Evolutionary conservation across 805 yeast species (phyloP), one percentile per base, ranked within the genome.

Genomic region (Candida dendrica): DNA sequence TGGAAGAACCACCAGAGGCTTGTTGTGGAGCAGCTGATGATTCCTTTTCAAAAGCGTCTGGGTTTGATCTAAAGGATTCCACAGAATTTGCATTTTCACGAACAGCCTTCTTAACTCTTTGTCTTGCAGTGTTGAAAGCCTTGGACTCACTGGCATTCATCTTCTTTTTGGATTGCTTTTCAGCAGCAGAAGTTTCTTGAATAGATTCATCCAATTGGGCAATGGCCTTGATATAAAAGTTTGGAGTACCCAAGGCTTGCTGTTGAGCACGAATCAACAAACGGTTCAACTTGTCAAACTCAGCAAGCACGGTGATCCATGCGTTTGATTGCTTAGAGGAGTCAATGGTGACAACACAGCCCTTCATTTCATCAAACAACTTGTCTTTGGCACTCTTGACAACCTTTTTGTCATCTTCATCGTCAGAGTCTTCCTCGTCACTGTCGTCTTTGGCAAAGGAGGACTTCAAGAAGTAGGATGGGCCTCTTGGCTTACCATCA

Each of bases 311-410:
- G 34, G 74, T 68, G 42, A 80, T 73, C 96, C 96, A 91, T 65
- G 86, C 91, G 56, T 77, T 78, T 50, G 75, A 74, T 64, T 76
- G 74, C 55, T 78, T 79, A 39, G 81, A 79, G 45, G 74, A 73
- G 57, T 82, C 89, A 55, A 89, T 77, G 40, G 77, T 72, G 55
- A 78, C 81, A 52, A 82, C 75, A 29, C 76, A 64, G 20, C 71
- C 71, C 53, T 77, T 81, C 68, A 93, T 75, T 63, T 93, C 98
- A 59, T 89, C 97, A 53, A 89, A 63, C 46, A 89, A 73, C 70
- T 91, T 93, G 50, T 90, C 98, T 67, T 84, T 87, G 41, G 97
- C 96, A 44, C 93, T 81, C 68, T 87, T 90, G 52, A 91, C 96
- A 34, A 89, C 88, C 52, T 82, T 84, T 61, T 79, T 83, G 57